These are phyloP conservation scores for Saprolegnia parasitica DNA, from an alignment of 352 stramenopile species.

Conservation along the genomic window DNA sequence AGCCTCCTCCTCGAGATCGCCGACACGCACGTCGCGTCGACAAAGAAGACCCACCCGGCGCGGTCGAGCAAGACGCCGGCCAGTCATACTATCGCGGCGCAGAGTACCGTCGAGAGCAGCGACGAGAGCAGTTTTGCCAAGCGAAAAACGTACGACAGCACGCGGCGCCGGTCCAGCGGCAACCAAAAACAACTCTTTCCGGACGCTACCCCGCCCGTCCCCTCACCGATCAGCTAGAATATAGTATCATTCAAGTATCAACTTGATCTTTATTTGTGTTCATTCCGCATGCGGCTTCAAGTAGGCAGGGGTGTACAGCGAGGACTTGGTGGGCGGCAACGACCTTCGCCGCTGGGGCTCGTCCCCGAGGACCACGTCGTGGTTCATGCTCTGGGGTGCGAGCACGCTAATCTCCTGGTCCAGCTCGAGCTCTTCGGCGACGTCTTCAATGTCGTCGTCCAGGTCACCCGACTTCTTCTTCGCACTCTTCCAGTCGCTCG, in stretches of 20 bases:
- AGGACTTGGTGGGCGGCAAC: neutral
- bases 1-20: conserved; percentile 71
- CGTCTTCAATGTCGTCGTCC: neutral
- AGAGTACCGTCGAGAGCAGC: conserved; percentile 5
- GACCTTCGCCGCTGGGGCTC: neutral
- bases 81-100: neutral
- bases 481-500: neutral
- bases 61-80: neutral
- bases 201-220: neutral
- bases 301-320: conserved; percentile 1
- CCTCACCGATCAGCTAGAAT: neutral
- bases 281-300: neutral
- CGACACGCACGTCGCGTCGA: conserved; percentile 8
- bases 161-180: conserved; percentile 11
- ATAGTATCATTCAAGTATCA: neutral
- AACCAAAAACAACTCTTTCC: conserved; percentile 5
- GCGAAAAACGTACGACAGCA: conserved; percentile 26
- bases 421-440: conserved; percentile 25
- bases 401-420: conserved; percentile 16
- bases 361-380: neutral
- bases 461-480: neutral
- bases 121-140: conserved; percentile 27
- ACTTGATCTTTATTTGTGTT: neutral
- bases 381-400: conserved; percentile 5
- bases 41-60: neutral